Base-by-base conservation (phyloP, 352 stramenopile genomes). In the Pythium monospermum region DNA sequence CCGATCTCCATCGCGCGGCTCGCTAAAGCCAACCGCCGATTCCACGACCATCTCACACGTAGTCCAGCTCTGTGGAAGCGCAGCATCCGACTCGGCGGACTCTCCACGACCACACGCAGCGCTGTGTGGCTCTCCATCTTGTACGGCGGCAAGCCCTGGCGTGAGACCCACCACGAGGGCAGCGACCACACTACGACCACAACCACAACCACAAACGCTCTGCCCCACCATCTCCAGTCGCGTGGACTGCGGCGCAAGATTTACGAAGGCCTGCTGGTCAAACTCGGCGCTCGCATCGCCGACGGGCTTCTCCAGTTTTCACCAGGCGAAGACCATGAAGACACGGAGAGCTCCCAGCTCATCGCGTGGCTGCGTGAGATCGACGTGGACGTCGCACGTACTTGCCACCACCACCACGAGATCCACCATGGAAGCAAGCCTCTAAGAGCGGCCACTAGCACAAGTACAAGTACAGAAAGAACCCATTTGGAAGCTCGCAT, bases 301-400 rank as follows among this genome's bases (percentile, higher is more conserved):
- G 68, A 78, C 15, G 38, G 55, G 6, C 46, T 63, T 16, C 28
- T 68, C 15, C 38, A 61, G n/a, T 27, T 38, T 1, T 42, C 42
- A 19, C 48, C 57, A 13, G 69, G 64, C 49, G 64, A 79, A 39
- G 76, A 89, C 30, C 61, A 78, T 25, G 27, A 79, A 44, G 76
- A 89, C 27, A 64, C 74, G 22, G 31, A 62, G n/a, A 62, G 39
- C 3, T 37, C 65, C 15, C 74, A 81, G n/a, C 57, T 86, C 13
- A 57, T 83, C 12, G 57, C 69, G 22, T 92, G 78, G 82, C 73
- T 92, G 8, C 74, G 76, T 16, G 78, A 92, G 61, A 92, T 92
- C 33, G 82, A 92, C 49, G 73, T 90, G 11, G 82, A 92, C 57
- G 82, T 92, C 18, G 69, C 74, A 6, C 75, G 81, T 10, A 92